Base-by-base conservation (phyloP, 805 yeast genomes). In the Ogataea pilisensis region DNA sequence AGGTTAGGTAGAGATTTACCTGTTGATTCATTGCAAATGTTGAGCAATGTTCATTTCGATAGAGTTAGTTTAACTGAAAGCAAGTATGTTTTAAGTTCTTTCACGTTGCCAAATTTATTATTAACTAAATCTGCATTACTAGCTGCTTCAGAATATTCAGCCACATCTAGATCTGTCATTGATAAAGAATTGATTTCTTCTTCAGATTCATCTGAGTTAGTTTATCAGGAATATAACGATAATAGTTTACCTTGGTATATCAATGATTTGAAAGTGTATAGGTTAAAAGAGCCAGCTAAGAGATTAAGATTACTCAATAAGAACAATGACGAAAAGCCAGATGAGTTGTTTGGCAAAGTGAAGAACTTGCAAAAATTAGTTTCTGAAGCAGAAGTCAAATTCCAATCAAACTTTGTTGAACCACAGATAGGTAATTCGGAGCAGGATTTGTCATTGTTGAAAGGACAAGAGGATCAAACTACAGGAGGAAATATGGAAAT, bases 21-120 rank as follows among this genome's bases (percentile, higher is more conserved):
- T 3, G 43, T 60, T 8, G 48, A 46, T 6, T 35, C 48, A 14
- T 44, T 63, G 12, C 61, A 60, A 37, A 48, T 44, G 26, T 44
- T 53, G 22, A 51, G 60, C 37, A 57, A 61, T 37, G 66, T 62
- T 14, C 57, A 54, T 37, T 64, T 61, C 44, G 67, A 64, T 37
- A 54, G 44, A 27, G 49, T 59, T 17, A 47, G 48, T 42, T 49
- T 50, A 5, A 46, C 43, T 3, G 55, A 55, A 12, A 48, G 54
- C 13, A 40, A 53, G 12, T 63, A 56, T 44, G 39, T 62, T 6
- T 48, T 58, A 14, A 54, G 63, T 37, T 54, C 63, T 7, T 57
- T 63, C 33, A 55, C 49, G 34, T 41, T 37, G 16, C 37, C 48
- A 5, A 52, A 57, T 22, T 36, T 62, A 21, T 39, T 41, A 5